Base-by-base conservation (phyloP, 148 eudicot species). In the Arbutus unedo region DNA sequence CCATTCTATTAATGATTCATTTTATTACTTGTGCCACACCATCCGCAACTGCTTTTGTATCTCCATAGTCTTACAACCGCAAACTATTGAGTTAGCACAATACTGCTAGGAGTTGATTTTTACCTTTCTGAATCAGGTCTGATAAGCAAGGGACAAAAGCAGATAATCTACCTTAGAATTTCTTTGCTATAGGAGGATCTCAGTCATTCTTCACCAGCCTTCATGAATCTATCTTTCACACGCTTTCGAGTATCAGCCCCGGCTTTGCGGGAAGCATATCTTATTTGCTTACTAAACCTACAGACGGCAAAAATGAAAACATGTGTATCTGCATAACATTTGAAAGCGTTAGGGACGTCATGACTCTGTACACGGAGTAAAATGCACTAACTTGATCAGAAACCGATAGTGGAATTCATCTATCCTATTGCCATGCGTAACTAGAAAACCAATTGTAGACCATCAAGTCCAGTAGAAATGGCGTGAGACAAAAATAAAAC, bases 201-300 rank as follows among this genome's bases (percentile, higher is more conserved):
- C 80, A 84, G 74, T 90, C 90, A 81, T 80, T 78, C 83, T 79
- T 91, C 90, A 49, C 89, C 91, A 19, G 90, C 88, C 84, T 89
- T 89, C 21, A 85, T 91, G 81, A 91, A 91, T 87, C 93, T 86
- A 18, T 90, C 93, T 73, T 89, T 91, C 10, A 89, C 90, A 23
- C 91, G 87, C 83, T 86, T 91, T 75, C 90, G 86, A 4, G 89
- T 86, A 81, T 91, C 93, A 9, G 89, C 93, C 79, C 93, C 87
- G 15, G 93, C 90, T 80, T 91, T 89, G 68, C 90, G 85, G 45
- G 90, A 91, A 48, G 87, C 89, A 79, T 91, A 89, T 72, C 90
- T 82, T 87, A 89, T 89, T 83, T 91, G 91, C 78, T 91, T 91
- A 10, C 90, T 91, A 78, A 83, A 91, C 81, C 91, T 91, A 31